Conservation (phyloP, 768 basidiomycete species). For the Hypholoma sublateritium region DNA sequence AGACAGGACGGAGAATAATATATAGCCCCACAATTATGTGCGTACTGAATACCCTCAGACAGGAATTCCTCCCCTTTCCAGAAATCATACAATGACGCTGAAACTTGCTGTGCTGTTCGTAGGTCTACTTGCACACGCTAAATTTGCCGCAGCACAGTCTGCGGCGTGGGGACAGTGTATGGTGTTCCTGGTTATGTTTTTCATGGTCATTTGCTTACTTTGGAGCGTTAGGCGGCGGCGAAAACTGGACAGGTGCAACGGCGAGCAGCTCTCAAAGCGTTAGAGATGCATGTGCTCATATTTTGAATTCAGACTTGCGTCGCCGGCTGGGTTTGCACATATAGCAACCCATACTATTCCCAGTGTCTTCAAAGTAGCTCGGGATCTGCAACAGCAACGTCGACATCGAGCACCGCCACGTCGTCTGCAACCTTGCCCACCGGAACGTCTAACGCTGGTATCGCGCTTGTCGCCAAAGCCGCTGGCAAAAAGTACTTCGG, state of each 20-base stretch:
- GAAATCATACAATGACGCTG: background rate
- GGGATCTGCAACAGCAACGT: background rate
- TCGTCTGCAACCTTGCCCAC: slow-evolving; percentile 4
- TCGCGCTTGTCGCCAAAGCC: slow-evolving; percentile 34
- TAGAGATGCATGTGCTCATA: background rate
- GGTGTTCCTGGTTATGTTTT: background rate
- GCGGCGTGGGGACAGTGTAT: slow-evolving; percentile 22
- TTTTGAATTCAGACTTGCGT: slow-evolving; percentile 33
- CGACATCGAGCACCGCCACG: background rate
- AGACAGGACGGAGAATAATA: background rate
- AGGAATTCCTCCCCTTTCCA: background rate
- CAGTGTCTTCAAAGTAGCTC: slow-evolving; percentile 39
- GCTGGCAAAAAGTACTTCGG: slow-evolving; percentile 51
- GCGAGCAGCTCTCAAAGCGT: slow-evolving; percentile 14
- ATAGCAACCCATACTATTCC: slow-evolving; percentile 40
- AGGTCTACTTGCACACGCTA: slow-evolving; percentile 13
- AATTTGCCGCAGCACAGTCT: slow-evolving; percentile 18
- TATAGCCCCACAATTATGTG: background rate
- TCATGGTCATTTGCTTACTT: background rate
- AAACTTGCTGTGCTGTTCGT: slow-evolving; percentile 6
- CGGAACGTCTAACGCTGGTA: slow-evolving; percentile 14
- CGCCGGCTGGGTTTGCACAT: slow-evolving; percentile 37
- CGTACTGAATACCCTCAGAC: background rate
- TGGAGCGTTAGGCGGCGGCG: slow-evolving; percentile 18
- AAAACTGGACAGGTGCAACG: slow-evolving; percentile 28